A percentile compares a stretch with the other conserved stretches of the same genome.
Evolutionary conservation across 2,329 filamentous ascomycete species (phyloP).

Genomic region (Colletotrichum spaethianum): DNA sequence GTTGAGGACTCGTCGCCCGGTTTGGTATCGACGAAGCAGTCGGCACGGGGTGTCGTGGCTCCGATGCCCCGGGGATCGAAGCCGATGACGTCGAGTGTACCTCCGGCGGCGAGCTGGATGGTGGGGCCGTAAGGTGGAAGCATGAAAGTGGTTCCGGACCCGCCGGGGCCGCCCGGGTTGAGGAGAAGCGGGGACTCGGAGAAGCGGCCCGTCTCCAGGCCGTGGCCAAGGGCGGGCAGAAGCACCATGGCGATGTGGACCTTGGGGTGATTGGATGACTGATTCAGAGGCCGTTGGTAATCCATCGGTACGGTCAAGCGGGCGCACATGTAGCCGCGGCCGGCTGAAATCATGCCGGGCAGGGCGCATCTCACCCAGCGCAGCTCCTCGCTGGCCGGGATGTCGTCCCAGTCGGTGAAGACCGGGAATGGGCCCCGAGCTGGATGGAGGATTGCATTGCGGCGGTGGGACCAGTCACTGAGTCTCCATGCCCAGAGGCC

Average conservation of each 20-base stretch:
- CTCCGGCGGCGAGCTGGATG: slow-evolving; percentile 55
- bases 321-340: slow-evolving; percentile 54
- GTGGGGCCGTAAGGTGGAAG: slow-evolving; percentile 44
- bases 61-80: slow-evolving; percentile 64
- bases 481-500: slow-evolving; percentile 30
- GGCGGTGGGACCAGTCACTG: slow-evolving; percentile 6
- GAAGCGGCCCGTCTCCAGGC: slow-evolving; percentile 47
- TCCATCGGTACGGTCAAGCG: slow-evolving; percentile 64
- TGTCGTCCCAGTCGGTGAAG: slow-evolving; percentile 49
- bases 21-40: slow-evolving; percentile 52
- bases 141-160: slow-evolving; percentile 53
- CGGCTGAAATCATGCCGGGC: slow-evolving; percentile 42
- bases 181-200: slow-evolving; percentile 58
- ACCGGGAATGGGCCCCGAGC: neutral
- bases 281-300: slow-evolving; percentile 58
- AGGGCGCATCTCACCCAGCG: slow-evolving; percentile 59
- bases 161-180: slow-evolving; percentile 64
- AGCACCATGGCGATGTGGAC: slow-evolving; percentile 57
- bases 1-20: slow-evolving; percentile 4
- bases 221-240: slow-evolving; percentile 50
- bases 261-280: slow-evolving; percentile 49
- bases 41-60: slow-evolving; percentile 54
- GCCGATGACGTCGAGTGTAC: slow-evolving; percentile 60
- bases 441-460: slow-evolving; percentile 14
- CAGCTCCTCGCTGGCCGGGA: slow-evolving; percentile 60